A percentile compares a stretch with the other conserved stretches of the same genome.
These are phyloP conservation scores for Ramichloridium luteum DNA, from an alignment of 2,329 filamentous ascomycete genomes.

Conservation along the genomic window DNA sequence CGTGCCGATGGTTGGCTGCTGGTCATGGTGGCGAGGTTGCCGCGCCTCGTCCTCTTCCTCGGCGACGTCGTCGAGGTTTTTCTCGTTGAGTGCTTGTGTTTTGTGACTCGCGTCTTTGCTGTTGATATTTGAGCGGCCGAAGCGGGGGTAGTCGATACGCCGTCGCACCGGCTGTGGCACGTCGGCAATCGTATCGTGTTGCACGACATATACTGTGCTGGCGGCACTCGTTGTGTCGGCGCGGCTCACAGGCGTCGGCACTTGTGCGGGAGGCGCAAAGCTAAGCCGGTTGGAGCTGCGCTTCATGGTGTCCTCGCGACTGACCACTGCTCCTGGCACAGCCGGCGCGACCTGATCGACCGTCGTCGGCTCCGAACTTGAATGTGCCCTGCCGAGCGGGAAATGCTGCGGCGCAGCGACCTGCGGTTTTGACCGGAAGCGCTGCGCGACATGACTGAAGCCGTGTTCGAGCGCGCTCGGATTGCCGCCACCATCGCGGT, in stretches of 20 bases:
- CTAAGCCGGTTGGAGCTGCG: slow-evolving; percentile 7
- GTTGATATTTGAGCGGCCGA: slow-evolving; percentile 1
- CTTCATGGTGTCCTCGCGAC: neutral
- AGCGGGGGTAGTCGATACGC: slow-evolving; percentile 11
- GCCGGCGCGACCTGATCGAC: slow-evolving; percentile 7
- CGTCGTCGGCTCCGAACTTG: slow-evolving; percentile 11
- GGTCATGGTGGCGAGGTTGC: slow-evolving; percentile 22
- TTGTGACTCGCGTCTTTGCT: slow-evolving; percentile 5
- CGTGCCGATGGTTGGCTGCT: too few species aligned
- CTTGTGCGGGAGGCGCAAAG: slow-evolving; percentile 33
- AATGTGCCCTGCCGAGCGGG: slow-evolving; percentile 23
- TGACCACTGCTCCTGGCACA: neutral
- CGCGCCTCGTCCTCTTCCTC: slow-evolving; percentile 13
- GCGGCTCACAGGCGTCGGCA: slow-evolving; percentile 46
- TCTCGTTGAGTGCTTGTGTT: slow-evolving; percentile 11
- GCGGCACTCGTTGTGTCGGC: slow-evolving; percentile 50
- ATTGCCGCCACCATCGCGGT: slow-evolving; percentile 14
- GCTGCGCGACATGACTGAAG: slow-evolving; percentile 14
- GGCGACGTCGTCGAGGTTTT: slow-evolving; percentile 15
- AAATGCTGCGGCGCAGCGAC: slow-evolving; percentile 18
- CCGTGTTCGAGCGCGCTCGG: slow-evolving; percentile 18
- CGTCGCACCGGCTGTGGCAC: slow-evolving; percentile 29
- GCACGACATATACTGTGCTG: slow-evolving; percentile 52
- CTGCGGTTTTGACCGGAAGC: slow-evolving; percentile 17
- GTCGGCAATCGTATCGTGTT: slow-evolving; percentile 44